These are phyloP conservation scores for Neurospora africana DNA, from an alignment of 495 filamentous ascomycete genomes.

Conservation along the genomic window DNA sequence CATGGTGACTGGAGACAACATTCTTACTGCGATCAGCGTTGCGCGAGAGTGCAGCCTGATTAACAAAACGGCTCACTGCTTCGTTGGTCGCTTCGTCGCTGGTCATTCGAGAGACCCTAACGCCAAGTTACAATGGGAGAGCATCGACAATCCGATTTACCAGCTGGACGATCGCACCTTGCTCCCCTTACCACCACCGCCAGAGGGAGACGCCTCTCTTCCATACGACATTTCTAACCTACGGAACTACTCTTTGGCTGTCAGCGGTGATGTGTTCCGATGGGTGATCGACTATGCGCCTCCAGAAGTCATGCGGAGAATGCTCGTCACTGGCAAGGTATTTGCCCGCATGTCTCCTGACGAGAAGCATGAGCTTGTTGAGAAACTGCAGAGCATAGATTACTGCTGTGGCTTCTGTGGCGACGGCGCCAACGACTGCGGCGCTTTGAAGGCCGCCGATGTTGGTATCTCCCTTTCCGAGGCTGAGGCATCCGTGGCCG, in stretches of 20 bases:
- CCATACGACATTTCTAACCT: constrained; percentile 73
- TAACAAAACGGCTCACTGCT: constrained; percentile 71
- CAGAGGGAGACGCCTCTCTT: constrained; percentile 65
- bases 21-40: constrained; percentile 93
- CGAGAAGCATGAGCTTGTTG: constrained; percentile 96
- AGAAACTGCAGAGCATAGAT: constrained; percentile 92
- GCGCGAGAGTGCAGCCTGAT: constrained; percentile 86
- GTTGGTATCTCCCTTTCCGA: constrained; percentile 98
- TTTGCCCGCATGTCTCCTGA: constrained; percentile 99
- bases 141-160: constrained; percentile 71
- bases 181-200: constrained; percentile 58
- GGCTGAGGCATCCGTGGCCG: constrained; percentile 94
- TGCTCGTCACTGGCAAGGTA: constrained; percentile 85
- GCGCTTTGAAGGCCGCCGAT: constrained; percentile 93
- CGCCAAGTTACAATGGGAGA: constrained; percentile 75
- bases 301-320: constrained; percentile 63
- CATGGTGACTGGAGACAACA: constrained; percentile 99
- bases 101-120: constrained; percentile 60
- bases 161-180: constrained; percentile 68
- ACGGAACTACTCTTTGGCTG: constrained; percentile 73
- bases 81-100: constrained; percentile 78
- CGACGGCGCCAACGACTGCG: constrained; percentile 97
- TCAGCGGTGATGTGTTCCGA: constrained; percentile 88
- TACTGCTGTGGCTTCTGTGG: constrained; percentile 97
- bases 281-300: constrained; percentile 90